phyloP scores from a whole-genome alignment of 2,329 filamentous ascomycete genomes.

The Zymoseptoria pseudotritici region DNA sequence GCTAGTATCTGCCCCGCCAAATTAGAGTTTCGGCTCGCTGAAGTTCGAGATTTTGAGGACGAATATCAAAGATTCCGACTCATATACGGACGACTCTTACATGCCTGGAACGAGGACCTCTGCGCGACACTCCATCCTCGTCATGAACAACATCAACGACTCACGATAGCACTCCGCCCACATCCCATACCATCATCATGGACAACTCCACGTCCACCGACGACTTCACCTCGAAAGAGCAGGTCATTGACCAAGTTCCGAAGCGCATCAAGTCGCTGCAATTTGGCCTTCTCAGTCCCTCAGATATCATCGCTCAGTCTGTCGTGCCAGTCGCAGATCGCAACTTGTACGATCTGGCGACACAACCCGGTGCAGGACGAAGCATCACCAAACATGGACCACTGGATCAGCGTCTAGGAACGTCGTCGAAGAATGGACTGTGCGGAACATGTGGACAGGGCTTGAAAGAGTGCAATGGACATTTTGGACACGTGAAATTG shows the following conservation, averaged over 20 bases:
- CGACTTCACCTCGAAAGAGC: conserved; percentile 55
- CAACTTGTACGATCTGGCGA: conserved; percentile 80
- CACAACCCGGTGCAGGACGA: conserved; percentile 47
- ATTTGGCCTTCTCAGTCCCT: conserved; percentile 80
- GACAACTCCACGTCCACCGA: conserved; percentile 9
- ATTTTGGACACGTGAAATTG: conserved; percentile 89
- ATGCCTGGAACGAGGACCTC: not conserved
- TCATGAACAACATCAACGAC: conserved; percentile 8
- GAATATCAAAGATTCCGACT: not conserved
- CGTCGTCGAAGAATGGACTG: conserved; percentile 70
- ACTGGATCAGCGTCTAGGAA: conserved; percentile 80
- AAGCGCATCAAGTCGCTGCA: conserved; percentile 90
- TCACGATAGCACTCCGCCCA: conserved; percentile 10
- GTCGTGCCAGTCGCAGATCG: conserved; percentile 92
- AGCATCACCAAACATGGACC: conserved; percentile 74
- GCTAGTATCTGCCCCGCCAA: not conserved
- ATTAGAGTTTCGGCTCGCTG: not conserved
- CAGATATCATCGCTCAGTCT: conserved; percentile 91
- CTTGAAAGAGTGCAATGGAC: conserved; percentile 80
- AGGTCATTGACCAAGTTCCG: conserved; percentile 80
- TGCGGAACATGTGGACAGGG: conserved; percentile 80
- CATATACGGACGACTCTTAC: not conserved
- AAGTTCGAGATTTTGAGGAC: not conserved
- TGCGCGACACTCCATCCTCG: not conserved
- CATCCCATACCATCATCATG: conserved; percentile 6